phyloP scores from a whole-genome alignment of 306 rosid genomes.

The Argentina anserina region DNA sequence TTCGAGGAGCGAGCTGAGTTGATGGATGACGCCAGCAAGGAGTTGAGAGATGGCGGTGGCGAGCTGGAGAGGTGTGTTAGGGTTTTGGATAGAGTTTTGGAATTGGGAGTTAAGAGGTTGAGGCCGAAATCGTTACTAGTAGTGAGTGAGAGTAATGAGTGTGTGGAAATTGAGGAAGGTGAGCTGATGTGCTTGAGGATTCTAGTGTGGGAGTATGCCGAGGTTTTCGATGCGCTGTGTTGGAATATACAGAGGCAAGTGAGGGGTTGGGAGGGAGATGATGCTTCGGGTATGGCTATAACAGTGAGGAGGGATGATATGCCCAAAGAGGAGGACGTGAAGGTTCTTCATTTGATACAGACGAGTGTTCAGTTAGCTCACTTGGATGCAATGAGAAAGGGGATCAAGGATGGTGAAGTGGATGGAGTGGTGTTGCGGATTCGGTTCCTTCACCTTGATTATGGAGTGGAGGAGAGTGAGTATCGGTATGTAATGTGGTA shows the following conservation, averaged over 20 bases:
- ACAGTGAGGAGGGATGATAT: conserved; percentile 35
- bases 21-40: conserved; percentile 23
- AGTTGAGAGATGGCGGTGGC: conserved; percentile 22
- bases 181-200: conserved; percentile 54
- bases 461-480: conserved; percentile 68
- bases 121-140: conserved; percentile 27
- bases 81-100: conserved; percentile 60
- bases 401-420: conserved; percentile 44
- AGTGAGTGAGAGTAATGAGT: conserved; percentile 23
- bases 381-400: conserved; percentile 61
- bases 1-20: conserved; percentile 27
- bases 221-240: conserved; percentile 66
- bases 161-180: conserved; percentile 44
- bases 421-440: conserved; percentile 55
- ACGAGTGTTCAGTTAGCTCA: conserved; percentile 67
- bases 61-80: conserved; percentile 39
- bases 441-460: conserved; percentile 66
- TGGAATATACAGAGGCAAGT: conserved; percentile 64
- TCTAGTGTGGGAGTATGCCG: conserved; percentile 54
- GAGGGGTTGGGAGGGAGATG: conserved; percentile 47
- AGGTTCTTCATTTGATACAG: conserved; percentile 52
- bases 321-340: conserved; percentile 49
- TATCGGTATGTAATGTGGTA: conserved; percentile 59
- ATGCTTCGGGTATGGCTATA: conserved; percentile 49
- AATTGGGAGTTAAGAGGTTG: conserved; percentile 70